Base-by-base conservation (phyloP, 768 basidiomycete species). In the Tricholoma terreum region DNA sequence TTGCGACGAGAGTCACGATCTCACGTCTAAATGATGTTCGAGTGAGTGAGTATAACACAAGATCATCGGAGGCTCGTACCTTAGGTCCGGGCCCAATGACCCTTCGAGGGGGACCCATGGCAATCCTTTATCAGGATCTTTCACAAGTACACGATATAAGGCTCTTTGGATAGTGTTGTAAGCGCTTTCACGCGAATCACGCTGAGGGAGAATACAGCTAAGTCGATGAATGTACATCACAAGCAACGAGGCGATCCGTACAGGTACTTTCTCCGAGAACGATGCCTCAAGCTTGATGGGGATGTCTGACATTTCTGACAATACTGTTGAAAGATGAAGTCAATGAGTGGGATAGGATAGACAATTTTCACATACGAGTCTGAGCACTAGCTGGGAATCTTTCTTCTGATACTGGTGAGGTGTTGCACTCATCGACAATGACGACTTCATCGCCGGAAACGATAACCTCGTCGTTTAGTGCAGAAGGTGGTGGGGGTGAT, bases 181-280 rank as follows among this genome's bases (percentile, higher is more conserved):
- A 9, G 67, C 66, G 6, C 66, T 59, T 35, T 68, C 67, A n/a
- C 83, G 75, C 14, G 68, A 58, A 27, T 65, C 55, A 30, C 65
- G 50, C 80, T 82, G 49, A 10, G 54, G 31, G n/a, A 19, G 14
- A 33, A 31, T 15, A 27, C 24, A 12, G 17, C n/a, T 24, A 33
- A 67, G 65, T 21, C 27, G 43, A 11, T 56, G 11, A 35, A 21
- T 35, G 34, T 45, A 27, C 24, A 31, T 11, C 9, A 50, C 15
- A 27, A 19, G 35, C 24, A 6, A 27, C 24, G 17, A 38, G 40
- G 9, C 2, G 19, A 56, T 35, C 50, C 62, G 46, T 30, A 82
- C 80, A 1, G 75, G 71, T 12, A 82, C 66, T 57, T 81, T 81
- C 30, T 63, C 73, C 15, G 80, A 81, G 43, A 66, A 73, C 7